Evolutionary conservation across 306 rosid species (phyloP).

Genomic region (Arachis hypogaea): DNA sequence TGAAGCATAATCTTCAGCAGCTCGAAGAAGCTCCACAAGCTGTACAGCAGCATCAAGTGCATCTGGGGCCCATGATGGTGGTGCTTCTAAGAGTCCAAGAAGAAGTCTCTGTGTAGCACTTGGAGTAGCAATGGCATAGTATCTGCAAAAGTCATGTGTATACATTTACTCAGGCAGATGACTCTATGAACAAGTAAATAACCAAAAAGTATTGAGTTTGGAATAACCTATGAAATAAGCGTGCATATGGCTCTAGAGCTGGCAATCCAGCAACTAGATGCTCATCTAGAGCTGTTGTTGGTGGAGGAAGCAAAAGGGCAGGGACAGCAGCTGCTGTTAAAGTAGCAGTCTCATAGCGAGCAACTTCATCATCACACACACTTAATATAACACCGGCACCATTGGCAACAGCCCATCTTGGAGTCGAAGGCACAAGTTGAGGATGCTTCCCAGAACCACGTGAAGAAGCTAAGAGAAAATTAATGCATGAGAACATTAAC

Average conservation of each 20-base stretch:
- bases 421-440: conserved; percentile 92
- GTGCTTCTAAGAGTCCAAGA: conserved; percentile 97
- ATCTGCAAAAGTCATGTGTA: conserved; percentile 53
- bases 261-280: conserved; percentile 98
- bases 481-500: conserved; percentile 19
- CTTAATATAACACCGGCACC: conserved; percentile 99
- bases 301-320: conserved; percentile 97
- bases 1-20: conserved; percentile 98
- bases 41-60: conserved; percentile 99
- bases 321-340: conserved; percentile 97
- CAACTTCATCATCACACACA: conserved; percentile 97
- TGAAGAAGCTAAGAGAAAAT: conserved; percentile 64
- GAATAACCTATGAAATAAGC: conserved; percentile 87
- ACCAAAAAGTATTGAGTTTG: conserved; percentile 28
- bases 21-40: conserved; percentile 98
- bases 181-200: conserved; percentile 25
- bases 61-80: conserved; percentile 99
- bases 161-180: conserved; percentile 14
- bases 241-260: conserved; percentile 99
- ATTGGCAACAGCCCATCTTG: conserved; percentile 98
- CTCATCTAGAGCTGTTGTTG: conserved; percentile 95
- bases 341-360: conserved; percentile 93
- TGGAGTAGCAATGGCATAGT: conserved; percentile 99
- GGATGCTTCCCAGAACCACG: conserved; percentile 99
- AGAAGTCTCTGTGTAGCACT: conserved; percentile 99